Evolutionary conservation across 2,329 filamentous ascomycete species (phyloP), one percentile per base, ranked within the genome.

Genomic region (Nigrospora sphaerica): DNA sequence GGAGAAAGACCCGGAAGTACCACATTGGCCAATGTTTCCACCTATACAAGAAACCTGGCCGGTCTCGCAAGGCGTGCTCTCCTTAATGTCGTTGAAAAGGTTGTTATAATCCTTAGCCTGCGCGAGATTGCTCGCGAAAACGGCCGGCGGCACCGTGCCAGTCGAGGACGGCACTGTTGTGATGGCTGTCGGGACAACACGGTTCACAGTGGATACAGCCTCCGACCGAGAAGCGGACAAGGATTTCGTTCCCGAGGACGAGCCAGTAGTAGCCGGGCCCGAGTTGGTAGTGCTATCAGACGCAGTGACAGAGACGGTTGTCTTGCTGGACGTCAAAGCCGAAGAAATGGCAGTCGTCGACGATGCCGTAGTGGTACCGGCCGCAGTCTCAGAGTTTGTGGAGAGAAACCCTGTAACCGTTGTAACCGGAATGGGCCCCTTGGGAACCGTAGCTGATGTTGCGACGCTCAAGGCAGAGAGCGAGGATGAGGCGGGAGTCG

Each of bases 181-280:
- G 28, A 62, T 64, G 31, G 63, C 60, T 0, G 74, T 76, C 0
- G 75, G 75, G 9, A 78, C 57, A 1, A 54, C 54, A 11, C 52
- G 46, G 49, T 70, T 63, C 1, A 68, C 60, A 1, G 57, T 51
- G 4, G 70, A 73, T 16, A 62, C 57, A 28, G 59, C 57, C 28
- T 61, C 55, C 2, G 52, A 48, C 17, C 50, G 50, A 14, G 57
- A 57, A 18, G 46, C 46, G 28, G 52, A 52, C 59, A 92, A 97
- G 67, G 93, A 97, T 63, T 97, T 95, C 69, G 95, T 97, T 75
- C 95, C 92, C 61, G 77, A 81, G 57, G 83, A 83, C 69, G 92
- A 17, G 6, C 34, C 35, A 18, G 42, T 42, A 16, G 9, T 28
- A 28, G 9, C 11, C 14, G 42, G 31, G 9, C 23, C 14, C 5